These are phyloP conservation scores for Boletus sp. DNA, from an alignment of 1,284 basidiomycete species.

Conservation along the genomic window DNA sequence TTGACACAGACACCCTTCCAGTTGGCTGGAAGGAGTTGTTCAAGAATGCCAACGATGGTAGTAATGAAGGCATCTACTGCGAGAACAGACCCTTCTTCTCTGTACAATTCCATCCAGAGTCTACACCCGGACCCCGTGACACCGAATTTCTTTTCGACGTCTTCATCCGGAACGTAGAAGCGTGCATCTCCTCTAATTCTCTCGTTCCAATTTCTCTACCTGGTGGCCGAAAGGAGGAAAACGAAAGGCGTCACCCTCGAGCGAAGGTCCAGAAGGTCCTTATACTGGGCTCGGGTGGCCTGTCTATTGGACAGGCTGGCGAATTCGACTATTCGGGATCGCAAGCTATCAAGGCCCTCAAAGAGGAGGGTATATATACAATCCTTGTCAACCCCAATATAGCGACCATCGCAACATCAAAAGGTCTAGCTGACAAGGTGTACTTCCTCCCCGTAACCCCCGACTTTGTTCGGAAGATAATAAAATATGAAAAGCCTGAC, in stretches of 20 bases:
- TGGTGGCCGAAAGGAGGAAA: slow-evolving; percentile 82
- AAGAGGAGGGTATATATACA: slow-evolving; percentile 98
- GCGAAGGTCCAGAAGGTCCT: slow-evolving; percentile 89
- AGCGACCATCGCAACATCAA: slow-evolving; percentile 98
- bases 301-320: slow-evolving; percentile 97
- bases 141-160: slow-evolving; percentile 99
- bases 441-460: slow-evolving; percentile 98
- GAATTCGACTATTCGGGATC: slow-evolving; percentile 99
- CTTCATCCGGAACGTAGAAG: slow-evolving; percentile 85
- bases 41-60: slow-evolving; percentile 94
- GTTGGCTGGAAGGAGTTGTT: slow-evolving; percentile 92
- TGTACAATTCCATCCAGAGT: slow-evolving; percentile 99
- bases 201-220: slow-evolving; percentile 81
- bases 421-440: slow-evolving; percentile 97
- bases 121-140: slow-evolving; percentile 96
- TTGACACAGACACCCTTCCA: slow-evolving; percentile 79
- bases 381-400: slow-evolving; percentile 99
- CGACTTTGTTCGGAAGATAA: slow-evolving; percentile 96
- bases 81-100: slow-evolving; percentile 93
- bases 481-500: slow-evolving; percentile 97
- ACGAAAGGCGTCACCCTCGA: slow-evolving; percentile 73
- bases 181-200: slow-evolving; percentile 67
- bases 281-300: slow-evolving; percentile 95
- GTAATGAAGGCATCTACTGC: slow-evolving; percentile 97
- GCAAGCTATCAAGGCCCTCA: slow-evolving; percentile 98